Base-by-base conservation (phyloP, 148 eudicot genomes). In the Tetragonia tetragonoides region DNA sequence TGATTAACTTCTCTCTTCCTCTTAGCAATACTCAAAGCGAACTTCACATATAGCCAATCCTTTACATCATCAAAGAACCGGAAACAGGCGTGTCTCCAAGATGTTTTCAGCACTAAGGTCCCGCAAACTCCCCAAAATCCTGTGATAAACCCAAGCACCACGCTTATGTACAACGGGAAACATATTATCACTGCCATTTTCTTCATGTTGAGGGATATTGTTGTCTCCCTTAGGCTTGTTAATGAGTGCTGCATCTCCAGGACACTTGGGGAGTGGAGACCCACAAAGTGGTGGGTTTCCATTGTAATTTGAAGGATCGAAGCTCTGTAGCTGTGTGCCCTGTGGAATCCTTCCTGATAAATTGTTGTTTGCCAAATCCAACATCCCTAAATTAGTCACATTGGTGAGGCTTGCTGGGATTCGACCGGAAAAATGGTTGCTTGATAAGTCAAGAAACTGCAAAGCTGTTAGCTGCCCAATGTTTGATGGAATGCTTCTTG, bases 211-310 rank as follows among this genome's bases (percentile, higher is more conserved):
- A 53, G 57, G 9, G 57, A 53, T 53, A 10, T 53, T 28, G 34
- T 53, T 28, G 34, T 28, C 34, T 28, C 34, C 34, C 1, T 28
- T 28, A 28, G 34, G 34, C 34, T 46, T 53, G 57, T 53, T 15
- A 53, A 53, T 53, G 57, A 8, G 17, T 14, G 16, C 16, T 53
- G 9, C 14, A 56, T 72, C 64, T 39, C 75, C 47, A 3, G 64
- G 16, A 56, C 75, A 72, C 15, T 56, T 46, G 59, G 34, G 46
- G 14, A 79, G 81, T 64, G 81, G 81, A 10, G 42, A 41, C 20
- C 81, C 81, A 53, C 77, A 79, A 24, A 79, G 81, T 41, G 14
- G 42, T 0, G n/a, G 57, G 42, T 79, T 79, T 21, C 73, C 81
- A 4, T 3, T 57, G 60, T 79, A 79, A 1, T 57, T 23, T 65